Base-by-base conservation (phyloP, 345 rosid species). In the Raphanus raphanistrum region DNA sequence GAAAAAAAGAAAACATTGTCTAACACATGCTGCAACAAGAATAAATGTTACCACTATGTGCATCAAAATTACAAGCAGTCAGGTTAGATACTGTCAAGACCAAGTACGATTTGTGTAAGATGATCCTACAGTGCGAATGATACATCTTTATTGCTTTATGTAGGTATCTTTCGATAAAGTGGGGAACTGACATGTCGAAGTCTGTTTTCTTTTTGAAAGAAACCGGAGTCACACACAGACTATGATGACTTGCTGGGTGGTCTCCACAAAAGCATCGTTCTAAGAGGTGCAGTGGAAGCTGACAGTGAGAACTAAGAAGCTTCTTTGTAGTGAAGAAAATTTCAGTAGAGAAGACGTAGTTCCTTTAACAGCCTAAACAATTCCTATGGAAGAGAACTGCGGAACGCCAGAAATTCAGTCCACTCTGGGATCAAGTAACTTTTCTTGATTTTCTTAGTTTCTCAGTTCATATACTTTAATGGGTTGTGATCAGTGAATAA, bases 41-140 rank as follows among this genome's bases (percentile, higher is more conserved):
- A 73, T 94, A 50, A 94, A 88, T 71, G 85, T 87, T 68, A 70
- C 97, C 98, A 26, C 73, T 90, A 69, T 89, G 86, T 84, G 97
- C 94, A 64, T 87, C 97, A 65, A 89, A 97, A 80, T 76, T 77
- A 65, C 97, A 91, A 85, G 91, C 96, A 60, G 80, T 91, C 70
- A 90, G 98, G 98, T 94, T 72, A 61, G 81, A 60, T 11, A 67
- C 50, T 59, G 43, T 61, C 28, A 15, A 66, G 55, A 43, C 66
- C 7, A 57, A 8, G 21, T 66, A 21, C 1, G 21, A 0, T 21
- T 0, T 60, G 6, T 52, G 55, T 11, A 54, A 65, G 38, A 55
- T 71, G 33, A 41, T 58, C n/a, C 8, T 43, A 43, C 35, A 36
- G 35, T 28, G 59, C 50, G 43, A 35, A 63, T 68, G 65, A 43